These are phyloP conservation scores for Pythium phragmiticola DNA, from an alignment of 352 stramenopile genomes.

Conservation along the genomic window DNA sequence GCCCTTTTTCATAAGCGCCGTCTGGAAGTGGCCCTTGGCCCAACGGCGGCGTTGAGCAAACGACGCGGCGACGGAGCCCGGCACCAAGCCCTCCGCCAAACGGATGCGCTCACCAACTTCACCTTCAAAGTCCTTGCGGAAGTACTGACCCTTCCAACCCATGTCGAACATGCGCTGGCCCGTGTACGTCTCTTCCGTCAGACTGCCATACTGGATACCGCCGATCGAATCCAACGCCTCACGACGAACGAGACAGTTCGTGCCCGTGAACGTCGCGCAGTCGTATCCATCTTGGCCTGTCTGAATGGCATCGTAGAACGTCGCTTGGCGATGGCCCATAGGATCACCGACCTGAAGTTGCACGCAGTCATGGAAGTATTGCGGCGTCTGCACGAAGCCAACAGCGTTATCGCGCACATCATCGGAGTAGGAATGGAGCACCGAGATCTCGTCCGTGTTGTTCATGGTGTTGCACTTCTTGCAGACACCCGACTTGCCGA, in stretches of 20 bases:
- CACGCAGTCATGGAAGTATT: conserved; percentile 85
- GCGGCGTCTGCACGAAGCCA: conserved; percentile 76
- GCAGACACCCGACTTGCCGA: conserved; percentile 74
- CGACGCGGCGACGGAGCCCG: conserved; percentile 72
- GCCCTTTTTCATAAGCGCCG: conserved; percentile 79
- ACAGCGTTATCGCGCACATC: conserved; percentile 79
- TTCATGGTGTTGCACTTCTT: conserved; percentile 76
- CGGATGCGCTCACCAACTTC: conserved; percentile 73
- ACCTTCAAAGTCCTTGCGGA: conserved; percentile 87
- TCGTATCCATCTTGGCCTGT: conserved; percentile 84
- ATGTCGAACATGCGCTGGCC: conserved; percentile 71
- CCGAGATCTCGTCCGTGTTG: conserved; percentile 48
- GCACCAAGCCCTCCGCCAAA: conserved; percentile 73
- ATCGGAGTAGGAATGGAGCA: conserved; percentile 79
- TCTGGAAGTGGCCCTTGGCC: conserved; percentile 88
- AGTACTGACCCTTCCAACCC: conserved; percentile 86
- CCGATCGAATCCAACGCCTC: conserved; percentile 83
- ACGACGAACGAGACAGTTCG: conserved; percentile 78
- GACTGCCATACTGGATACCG: conserved; percentile 81
- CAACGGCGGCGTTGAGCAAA: conserved; percentile 80
- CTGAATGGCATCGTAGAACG: conserved; percentile 86
- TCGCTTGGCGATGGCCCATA: conserved; percentile 75
- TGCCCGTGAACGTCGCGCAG: conserved; percentile 75
- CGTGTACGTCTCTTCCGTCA: conserved; percentile 86
- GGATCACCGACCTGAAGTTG: conserved; percentile 83